Percentiles rank a stretch among this genome's conserved stretches.
Evolutionary conservation across 495 filamentous ascomycete genomes (phyloP).

Genomic region (Parachaetomium inaequale): DNA sequence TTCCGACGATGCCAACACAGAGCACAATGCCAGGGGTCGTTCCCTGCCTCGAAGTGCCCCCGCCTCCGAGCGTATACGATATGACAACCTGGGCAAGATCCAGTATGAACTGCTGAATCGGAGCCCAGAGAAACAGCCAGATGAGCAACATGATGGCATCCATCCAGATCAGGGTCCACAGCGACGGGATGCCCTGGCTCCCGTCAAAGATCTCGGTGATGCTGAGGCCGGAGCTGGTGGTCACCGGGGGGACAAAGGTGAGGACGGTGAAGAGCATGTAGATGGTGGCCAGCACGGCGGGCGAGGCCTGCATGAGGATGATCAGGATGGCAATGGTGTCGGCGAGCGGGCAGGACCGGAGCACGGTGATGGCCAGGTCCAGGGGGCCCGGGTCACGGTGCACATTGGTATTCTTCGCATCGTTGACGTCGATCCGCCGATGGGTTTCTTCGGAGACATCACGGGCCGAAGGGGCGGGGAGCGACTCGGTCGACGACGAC

Average conservation of each 20-base stretch:
- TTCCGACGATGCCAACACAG: conserved; percentile 78
- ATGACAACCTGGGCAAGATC: conserved; percentile 97
- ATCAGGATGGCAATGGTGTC: conserved; percentile 98
- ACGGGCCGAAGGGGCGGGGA: conserved; percentile 33
- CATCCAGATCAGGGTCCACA: conserved; percentile 76
- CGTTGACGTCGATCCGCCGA: conserved; percentile 61
- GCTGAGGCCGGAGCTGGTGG: conserved; percentile 50
- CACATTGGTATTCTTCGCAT: conserved; percentile 62
- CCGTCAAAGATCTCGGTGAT: conserved; percentile 52
- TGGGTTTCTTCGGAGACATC: conserved; percentile 47
- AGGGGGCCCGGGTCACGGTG: conserved; percentile 62
- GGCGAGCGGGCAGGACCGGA: conserved; percentile 83
- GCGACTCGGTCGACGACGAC: conserved; percentile 48
- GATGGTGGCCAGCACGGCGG: conserved; percentile 81
- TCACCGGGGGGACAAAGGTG: conserved; percentile 82
- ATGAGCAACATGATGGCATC: conserved; percentile 76
- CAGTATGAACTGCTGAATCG: conserved; percentile 81
- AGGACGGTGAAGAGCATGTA: conserved; percentile 91
- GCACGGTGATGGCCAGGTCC: conserved; percentile 75
- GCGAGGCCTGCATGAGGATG: conserved; percentile 92
- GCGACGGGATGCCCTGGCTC: conserved; percentile 60
- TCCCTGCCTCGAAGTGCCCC: conserved; percentile 70
- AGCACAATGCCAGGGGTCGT: conserved; percentile 69
- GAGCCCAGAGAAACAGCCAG: conserved; percentile 88
- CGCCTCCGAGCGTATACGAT: conserved; percentile 86